Conservation (phyloP, 179 eudicot species). For the Dionaea muscipula region DNA sequence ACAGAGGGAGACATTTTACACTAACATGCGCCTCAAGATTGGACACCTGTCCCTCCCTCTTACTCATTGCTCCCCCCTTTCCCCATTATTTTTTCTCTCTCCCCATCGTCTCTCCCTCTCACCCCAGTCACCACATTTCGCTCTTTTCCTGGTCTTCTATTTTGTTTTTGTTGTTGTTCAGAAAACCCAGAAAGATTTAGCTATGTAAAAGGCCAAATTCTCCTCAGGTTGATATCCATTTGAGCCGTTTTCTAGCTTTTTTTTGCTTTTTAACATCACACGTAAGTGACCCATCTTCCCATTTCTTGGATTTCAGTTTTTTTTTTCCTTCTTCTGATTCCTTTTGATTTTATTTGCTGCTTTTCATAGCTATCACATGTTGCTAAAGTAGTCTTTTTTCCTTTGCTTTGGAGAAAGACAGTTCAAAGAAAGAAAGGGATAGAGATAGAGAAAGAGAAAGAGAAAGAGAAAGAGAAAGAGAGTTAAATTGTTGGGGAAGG, state of each 20-base stretch:
- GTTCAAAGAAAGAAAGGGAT: too few species aligned
- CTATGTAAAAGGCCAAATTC: too few species aligned
- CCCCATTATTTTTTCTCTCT: not conserved
- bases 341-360: not conserved
- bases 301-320: not conserved
- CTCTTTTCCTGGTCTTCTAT: constrained; percentile 4
- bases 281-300: not conserved
- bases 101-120: not conserved
- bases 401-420: not conserved
- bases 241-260: too few species aligned
- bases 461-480: not conserved
- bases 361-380: not conserved
- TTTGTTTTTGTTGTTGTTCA: too few species aligned
- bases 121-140: constrained; percentile 1
- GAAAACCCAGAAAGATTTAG: too few species aligned
- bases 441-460: not conserved
- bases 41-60: constrained; percentile 20
- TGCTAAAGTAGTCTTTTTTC: not conserved
- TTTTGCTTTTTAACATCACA: not conserved
- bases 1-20: too few species aligned
- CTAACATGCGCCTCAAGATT: constrained; percentile 19
- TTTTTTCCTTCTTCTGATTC: not conserved
- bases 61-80: not conserved
- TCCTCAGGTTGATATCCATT: too few species aligned
- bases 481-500: not conserved